Conservation (phyloP, 2,329 filamentous ascomycete genomes). For the Ploettnerulaceae sp. region DNA sequence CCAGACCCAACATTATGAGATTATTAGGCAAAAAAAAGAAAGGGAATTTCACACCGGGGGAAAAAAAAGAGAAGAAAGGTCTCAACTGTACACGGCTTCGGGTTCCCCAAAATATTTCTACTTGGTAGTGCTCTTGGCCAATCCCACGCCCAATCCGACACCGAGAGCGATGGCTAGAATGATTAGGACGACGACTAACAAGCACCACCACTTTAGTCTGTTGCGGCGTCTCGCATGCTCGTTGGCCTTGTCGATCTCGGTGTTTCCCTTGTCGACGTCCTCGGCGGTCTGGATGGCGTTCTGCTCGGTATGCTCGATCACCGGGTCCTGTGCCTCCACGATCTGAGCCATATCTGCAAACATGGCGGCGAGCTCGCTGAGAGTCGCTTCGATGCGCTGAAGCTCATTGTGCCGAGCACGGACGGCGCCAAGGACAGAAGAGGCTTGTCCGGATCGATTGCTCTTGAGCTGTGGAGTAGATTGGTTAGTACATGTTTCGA, state of each 20-base stretch:
- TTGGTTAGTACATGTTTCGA: slow-evolving; percentile 18
- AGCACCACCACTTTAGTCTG: slow-evolving; percentile 79
- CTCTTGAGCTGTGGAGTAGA: slow-evolving; percentile 62
- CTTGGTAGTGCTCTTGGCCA: too few relatives aligned
- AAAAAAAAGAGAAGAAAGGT: too few relatives aligned
- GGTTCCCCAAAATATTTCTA: too few relatives aligned
- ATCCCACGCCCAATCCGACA: slow-evolving; percentile 38
- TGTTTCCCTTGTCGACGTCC: slow-evolving; percentile 65
- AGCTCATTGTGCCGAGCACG: slow-evolving; percentile 80
- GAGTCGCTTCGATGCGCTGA: slow-evolving; percentile 71
- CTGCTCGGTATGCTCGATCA: slow-evolving; percentile 57
- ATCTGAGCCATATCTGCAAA: slow-evolving; percentile 72
- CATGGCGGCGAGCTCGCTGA: slow-evolving; percentile 63
- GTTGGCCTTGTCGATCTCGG: slow-evolving; percentile 64
- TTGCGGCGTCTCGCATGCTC: slow-evolving; percentile 60
- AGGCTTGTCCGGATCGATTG: slow-evolving; percentile 70
- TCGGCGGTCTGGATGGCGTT: slow-evolving; percentile 61
- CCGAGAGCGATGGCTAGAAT: slow-evolving; percentile 53
- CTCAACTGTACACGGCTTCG: too few relatives aligned
- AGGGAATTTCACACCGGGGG: too few relatives aligned
- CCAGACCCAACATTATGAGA: too few relatives aligned
- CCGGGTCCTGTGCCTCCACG: slow-evolving; percentile 65
- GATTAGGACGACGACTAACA: slow-evolving; percentile 56
- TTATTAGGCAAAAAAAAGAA: too few relatives aligned
- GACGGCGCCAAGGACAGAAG: slow-evolving; percentile 69